Evolutionary conservation across 768 basidiomycete species (phyloP), one percentile per base, ranked within the genome.

Genomic region (Suillus bovinus): DNA sequence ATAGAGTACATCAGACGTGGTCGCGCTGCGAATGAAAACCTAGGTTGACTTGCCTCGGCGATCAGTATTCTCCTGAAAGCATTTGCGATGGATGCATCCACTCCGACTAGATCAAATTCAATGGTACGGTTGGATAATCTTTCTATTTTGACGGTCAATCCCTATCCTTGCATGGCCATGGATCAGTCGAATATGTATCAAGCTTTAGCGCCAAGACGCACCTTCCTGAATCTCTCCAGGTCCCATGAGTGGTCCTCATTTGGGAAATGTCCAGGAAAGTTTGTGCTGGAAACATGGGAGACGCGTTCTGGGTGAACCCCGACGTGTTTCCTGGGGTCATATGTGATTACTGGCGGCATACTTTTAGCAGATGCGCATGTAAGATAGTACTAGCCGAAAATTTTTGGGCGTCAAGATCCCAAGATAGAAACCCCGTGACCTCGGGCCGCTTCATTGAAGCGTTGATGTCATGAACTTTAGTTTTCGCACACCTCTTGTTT

Each of bases 1-100:
- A n/a, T n/a, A 69, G 24, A 41, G 54, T 20, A 17, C 2, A 58
- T 63, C 61, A 61, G 39, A 47, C 1, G 10, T 34, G 59, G 36
- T 53, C 14, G 50, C 36, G 41, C 63, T 11, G 34, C 59, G 42
- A 20, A 27, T 41, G 46, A 10, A 17, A 5, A 34, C 22, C 16
- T 41, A 58, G 5, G 59, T 5, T 38, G 34, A 74, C 85, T 59
- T 62, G 94, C 96, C 84, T 99, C 97, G 11, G 96, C 91, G 53
- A 99, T 91, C 72, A 98, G 81, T 60, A 97, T 94, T 61, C 97
- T 82, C 31, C 97, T 83, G 66, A 96, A 86, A 0, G 96, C 94
- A 74, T 99, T 99, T 34, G 97, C 95, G 62, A 99, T 91, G 17
- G 94, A 92, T 0, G 97, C 93, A 73, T 99, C 96, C 33, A 98